Conservation (phyloP, 257 asterid species). For the Capsicum chinense region DNA sequence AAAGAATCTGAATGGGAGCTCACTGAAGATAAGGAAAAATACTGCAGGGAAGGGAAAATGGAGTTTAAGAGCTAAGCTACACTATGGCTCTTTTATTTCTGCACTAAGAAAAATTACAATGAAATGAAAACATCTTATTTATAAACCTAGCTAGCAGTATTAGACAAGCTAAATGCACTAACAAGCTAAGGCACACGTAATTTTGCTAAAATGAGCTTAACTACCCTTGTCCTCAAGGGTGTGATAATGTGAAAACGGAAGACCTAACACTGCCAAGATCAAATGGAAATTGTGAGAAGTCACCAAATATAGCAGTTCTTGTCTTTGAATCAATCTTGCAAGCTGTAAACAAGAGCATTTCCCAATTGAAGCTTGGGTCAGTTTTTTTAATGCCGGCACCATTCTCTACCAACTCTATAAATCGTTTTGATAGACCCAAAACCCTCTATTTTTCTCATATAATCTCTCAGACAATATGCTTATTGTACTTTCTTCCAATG, state of each 20-base stretch:
- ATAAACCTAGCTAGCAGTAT: background rate
- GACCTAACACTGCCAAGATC: background rate
- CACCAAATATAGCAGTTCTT: background rate
- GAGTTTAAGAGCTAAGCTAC: constrained; percentile 3
- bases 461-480: constrained; percentile 78
- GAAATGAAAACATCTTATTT: background rate
- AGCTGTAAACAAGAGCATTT: constrained; percentile 13
- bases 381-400: constrained; percentile 37
- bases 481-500: constrained; percentile 67
- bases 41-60: constrained; percentile 15
- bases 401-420: constrained; percentile 61
- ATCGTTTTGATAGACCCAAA: constrained; percentile 49
- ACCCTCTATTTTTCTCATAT: constrained; percentile 63
- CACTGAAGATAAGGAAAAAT: background rate
- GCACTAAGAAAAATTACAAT: background rate
- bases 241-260: background rate
- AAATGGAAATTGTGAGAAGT: constrained; percentile 5
- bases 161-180: constrained; percentile 13
- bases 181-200: background rate
- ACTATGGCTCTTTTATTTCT: background rate
- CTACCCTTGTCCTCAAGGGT: constrained; percentile 7
- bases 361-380: background rate
- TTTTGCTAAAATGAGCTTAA: constrained; percentile 1
- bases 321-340: background rate
- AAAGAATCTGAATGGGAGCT: background rate